Evolutionary conservation across 768 basidiomycete species (phyloP), one percentile per base, ranked within the genome.

Genomic region (Termitomyces titanicus): DNA sequence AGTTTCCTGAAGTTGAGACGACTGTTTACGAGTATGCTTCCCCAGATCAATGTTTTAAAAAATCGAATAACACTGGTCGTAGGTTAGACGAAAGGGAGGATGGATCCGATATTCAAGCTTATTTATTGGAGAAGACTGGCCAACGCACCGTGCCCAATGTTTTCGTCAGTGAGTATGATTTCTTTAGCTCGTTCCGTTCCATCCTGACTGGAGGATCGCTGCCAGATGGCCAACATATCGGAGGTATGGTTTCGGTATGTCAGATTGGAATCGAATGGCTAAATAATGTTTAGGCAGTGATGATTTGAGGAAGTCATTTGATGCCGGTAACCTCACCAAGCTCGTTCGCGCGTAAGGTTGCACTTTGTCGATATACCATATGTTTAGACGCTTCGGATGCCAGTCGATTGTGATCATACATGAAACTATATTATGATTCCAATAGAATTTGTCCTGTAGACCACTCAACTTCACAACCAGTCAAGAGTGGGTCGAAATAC

Each of bases 121-220:
- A 91, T 62, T 75, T 94, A 4, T 20, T 11, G 2, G 52, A 79
- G 61, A 86, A 83, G 78, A 88, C 88, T 0, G 77, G 77, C 0
- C 90, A 88, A 61, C 68, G 80, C 20, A 86, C 86, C 11, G 91
- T 93, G 5, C 91, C 91, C 29, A 88, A 84, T 64, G 77, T 89
- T 55, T 93, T 89, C 72, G 79, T 92, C 64, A 79, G 88, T 89
- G 56, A 77, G 77, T 73, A 37, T 31, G 33, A n/a, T 34, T 7
- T 13, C 37, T 17, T 8, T 47, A n/a, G 33, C n/a, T 55, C 5
- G n/a, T 13, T 15, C 20, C 22, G 17, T 40, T 40, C 17, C 5
- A 38, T n/a, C 7, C 25, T 22, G 11, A 44, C 33, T 37, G 2
- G 29, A 24, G 42, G 25, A 31, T 24, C 27, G 6, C 12, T 34